phyloP scores from a whole-genome alignment of 2,329 filamentous ascomycete species.

The Colletotrichum aenigma region DNA sequence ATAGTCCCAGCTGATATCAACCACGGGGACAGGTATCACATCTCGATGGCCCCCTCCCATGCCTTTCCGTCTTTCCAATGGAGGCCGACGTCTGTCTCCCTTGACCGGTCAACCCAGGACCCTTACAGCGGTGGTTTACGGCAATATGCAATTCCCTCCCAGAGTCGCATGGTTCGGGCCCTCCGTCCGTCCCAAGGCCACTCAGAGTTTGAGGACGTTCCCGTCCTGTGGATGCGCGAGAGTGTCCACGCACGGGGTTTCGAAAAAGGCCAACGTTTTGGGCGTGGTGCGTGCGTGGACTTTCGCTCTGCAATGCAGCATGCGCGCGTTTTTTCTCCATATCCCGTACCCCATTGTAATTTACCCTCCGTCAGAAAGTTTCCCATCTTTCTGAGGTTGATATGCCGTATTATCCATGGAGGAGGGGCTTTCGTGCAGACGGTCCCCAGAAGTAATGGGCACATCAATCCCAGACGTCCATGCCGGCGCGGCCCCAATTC shows the following conservation, averaged over 20 bases:
- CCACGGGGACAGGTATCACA: not conserved
- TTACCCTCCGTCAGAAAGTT: not conserved
- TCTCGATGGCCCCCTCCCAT: not conserved
- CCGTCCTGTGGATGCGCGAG: not conserved
- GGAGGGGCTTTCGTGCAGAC: not conserved
- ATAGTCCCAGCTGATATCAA: not conserved
- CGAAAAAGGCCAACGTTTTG: not conserved
- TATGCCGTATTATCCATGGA: not conserved
- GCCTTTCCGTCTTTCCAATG: not conserved
- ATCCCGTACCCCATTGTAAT: not conserved
- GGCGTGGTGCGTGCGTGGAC: not conserved
- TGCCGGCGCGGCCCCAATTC: not conserved
- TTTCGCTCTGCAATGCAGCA: not conserved
- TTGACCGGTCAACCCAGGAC: not conserved
- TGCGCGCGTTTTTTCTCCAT: not conserved
- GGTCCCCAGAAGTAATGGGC: not conserved
- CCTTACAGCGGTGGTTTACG: not conserved
- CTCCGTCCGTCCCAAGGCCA: constrained; percentile 3
- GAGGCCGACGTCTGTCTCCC: not conserved
- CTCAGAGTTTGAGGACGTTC: not conserved
- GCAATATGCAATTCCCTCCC: not conserved
- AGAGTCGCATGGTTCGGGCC: constrained; percentile 3
- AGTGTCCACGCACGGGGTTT: not conserved
- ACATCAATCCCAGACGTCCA: not conserved
- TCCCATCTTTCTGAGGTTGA: not conserved